Base-by-base conservation (phyloP, 2,329 filamentous ascomycete species). In the Colletotrichum cuscutae region DNA sequence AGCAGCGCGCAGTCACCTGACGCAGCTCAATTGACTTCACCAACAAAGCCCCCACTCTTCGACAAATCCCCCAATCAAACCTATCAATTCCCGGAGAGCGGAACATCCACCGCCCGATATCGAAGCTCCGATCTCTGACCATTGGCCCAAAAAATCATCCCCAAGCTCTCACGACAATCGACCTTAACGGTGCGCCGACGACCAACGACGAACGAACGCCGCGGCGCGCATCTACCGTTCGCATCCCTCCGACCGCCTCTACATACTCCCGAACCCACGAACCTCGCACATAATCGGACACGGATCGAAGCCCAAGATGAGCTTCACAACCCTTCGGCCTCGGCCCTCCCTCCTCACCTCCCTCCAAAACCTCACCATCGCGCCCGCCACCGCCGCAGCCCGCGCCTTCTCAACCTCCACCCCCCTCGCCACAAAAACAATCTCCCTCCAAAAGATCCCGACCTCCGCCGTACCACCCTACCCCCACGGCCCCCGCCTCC, bases 401-500 rank as follows among this genome's bases (percentile, higher is more conserved):
- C 71, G 70, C 63, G 12, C 64, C 68, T 85, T 87, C 78, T 82
- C 80, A 62, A 84, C 84, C 1, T 83, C 85, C 0, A 24, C 77
- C 7, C 68, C 79, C 49, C 77, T 77, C 62, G 77, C 77, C 46
- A 80, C 80, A 46, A 85, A 86, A 76, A 85, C 84, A n/a, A 81
- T 85, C 78, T 80, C 80, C 64, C 78, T 82, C 32, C 79, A 84
- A 67, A 84, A 83, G 49, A 84, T 89, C 69, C 87, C 87, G 42
- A 78, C 80, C 70, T 84, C 81, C 15, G 81, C 87, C n/a, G 87
- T 90, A 71, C 91, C 91, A 12, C 84, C 86, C 3, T 97, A 97
- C 82, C 94, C 94, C 1, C 92, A 94, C 83, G 93, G 93, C 61
- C 88, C 89, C 66, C 89, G 92, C 69, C 86, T 81, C 75, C 85